Evolutionary conservation across 2,329 filamentous ascomycete species (phyloP), one percentile per base, ranked within the genome.

Genomic region (Trichoderma asperellum): DNA sequence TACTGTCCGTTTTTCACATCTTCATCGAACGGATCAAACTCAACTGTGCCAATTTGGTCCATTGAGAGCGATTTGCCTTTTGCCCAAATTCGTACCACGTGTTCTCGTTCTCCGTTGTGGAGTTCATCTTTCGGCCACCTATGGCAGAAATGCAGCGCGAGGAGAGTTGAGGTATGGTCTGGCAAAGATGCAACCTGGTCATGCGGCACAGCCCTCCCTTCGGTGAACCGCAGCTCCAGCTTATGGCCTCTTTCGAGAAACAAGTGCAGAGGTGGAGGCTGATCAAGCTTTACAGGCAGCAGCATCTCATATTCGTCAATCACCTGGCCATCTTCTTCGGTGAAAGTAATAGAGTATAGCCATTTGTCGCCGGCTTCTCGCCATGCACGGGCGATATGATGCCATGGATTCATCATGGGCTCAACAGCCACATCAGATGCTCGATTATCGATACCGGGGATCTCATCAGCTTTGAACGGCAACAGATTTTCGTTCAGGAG

Each of bases 401-500:
- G 68, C 86, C 87, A 89, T 0, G 86, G 86, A 27, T 81, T 81
- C 64, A 82, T 78, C 18, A 79, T 75, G 6, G 78, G 75, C 5
- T 79, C 78, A 3, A 83, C 81, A 5, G 76, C 70, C 2, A 78
- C 74, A 11, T 81, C 72, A 0, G 81, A 70, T 2, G 74, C 74
- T 0, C 83, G 79, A 2, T 76, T 76, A 40, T 83, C 80, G 1
- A 84, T 73, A 0, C 78, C 80, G 2, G 79, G 74, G 10, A 79
- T 81, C 2, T 82, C 77, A 11, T 81, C 78, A 0, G 40, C n/a
- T 66, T 78, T 79, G 16, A 85, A 80, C 10, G 95, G 95, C 52
- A 97, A 83, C 0, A 97, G 80, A 73, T 97, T 85, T 16, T 96
- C 87, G 71, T 92, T 94, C 1, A 98, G 79, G 5, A 97, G 81